Evolutionary conservation across 306 rosid species (phyloP).

Genomic region (Lathyrus aphaca): DNA sequence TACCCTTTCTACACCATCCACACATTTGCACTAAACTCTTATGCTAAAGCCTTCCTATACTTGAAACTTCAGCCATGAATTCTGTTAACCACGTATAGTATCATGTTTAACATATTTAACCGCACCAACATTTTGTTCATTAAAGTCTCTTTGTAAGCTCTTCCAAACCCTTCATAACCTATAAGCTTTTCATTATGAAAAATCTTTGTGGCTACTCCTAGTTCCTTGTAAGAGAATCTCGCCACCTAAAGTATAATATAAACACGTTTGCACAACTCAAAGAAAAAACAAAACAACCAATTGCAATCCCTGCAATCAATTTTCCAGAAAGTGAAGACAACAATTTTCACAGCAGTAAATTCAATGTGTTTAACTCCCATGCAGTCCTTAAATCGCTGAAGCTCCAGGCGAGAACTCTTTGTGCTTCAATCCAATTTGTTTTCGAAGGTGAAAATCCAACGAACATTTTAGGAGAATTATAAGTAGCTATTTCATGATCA

Average conservation of each 20-base stretch:
- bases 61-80: slow-evolving; percentile 91
- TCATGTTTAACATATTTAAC: slow-evolving; percentile 90
- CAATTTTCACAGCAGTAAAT: slow-evolving; percentile 54
- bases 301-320: slow-evolving; percentile 58
- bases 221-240: slow-evolving; percentile 77
- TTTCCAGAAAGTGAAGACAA: slow-evolving; percentile 52
- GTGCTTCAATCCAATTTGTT: slow-evolving; percentile 70
- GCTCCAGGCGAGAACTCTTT: slow-evolving; percentile 87
- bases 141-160: slow-evolving; percentile 64
- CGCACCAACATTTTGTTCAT: slow-evolving; percentile 61
- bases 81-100: slow-evolving; percentile 83
- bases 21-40: slow-evolving; percentile 84
- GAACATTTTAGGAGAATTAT: slow-evolving; percentile 70
- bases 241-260: slow-evolving; percentile 47
- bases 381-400: slow-evolving; percentile 65
- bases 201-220: slow-evolving; percentile 54
- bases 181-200: slow-evolving; percentile 50
- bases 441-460: slow-evolving; percentile 89
- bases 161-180: slow-evolving; percentile 88
- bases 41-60: slow-evolving; percentile 92
- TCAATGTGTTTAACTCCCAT: slow-evolving; percentile 61
- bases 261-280: slow-evolving; percentile 30
- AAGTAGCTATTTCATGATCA: slow-evolving; percentile 52
- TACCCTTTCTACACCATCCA: slow-evolving; percentile 90
- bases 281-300: slow-evolving; percentile 53